Evolutionary conservation across 2,329 filamentous ascomycete genomes (phyloP), one percentile per base, ranked within the genome.

Genomic region (Pestalotiopsis sp.): DNA sequence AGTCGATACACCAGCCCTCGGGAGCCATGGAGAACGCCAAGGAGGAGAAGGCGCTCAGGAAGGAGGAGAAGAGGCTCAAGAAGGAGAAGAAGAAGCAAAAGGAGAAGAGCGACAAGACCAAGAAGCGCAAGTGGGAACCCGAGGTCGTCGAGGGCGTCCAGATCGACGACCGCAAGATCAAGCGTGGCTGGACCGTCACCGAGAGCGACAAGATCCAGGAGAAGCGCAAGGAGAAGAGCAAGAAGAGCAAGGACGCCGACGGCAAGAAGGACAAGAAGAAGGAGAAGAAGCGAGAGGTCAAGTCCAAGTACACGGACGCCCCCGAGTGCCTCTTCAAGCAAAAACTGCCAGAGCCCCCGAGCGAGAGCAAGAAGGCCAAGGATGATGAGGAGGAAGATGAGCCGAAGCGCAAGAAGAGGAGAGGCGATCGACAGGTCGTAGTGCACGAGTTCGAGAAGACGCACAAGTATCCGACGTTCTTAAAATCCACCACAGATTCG

Each of bases 401-500:
- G n/a, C 83, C 84, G 71, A 85, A 85, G 73, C 90, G 87, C 73
- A 90, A 89, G 73, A 88, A 88, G 72, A 88, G 86, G 70, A 87
- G 89, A 74, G 85, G 86, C 60, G 85, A 84, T 65, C 66, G 84
- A 14, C 89, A 92, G 69, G 85, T 91, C 1, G 84, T 93, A 4
- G 87, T 98, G 3, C 95, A 98, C 79, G 96, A 99, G 78, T 98
- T 98, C 77, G 89, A 92, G 74, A 94, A 94, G 78, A 94, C 92
- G 7, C 90, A 89, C 49, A 95, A 94, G 75, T 92, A 94, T 72
- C 93, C 94, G 0, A 92, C 89, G 4, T 98, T 97, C 77, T 80
- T 98, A 69, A 93, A 93, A 78, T 83, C 85, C 5, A 84, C 77
- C 57, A 80, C 82, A 4, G 78, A 82, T 1, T 81, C 80, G 1